These are phyloP conservation scores for Sphaerulina vaccinii DNA, from an alignment of 2,329 filamentous ascomycete species.

Conservation along the genomic window DNA sequence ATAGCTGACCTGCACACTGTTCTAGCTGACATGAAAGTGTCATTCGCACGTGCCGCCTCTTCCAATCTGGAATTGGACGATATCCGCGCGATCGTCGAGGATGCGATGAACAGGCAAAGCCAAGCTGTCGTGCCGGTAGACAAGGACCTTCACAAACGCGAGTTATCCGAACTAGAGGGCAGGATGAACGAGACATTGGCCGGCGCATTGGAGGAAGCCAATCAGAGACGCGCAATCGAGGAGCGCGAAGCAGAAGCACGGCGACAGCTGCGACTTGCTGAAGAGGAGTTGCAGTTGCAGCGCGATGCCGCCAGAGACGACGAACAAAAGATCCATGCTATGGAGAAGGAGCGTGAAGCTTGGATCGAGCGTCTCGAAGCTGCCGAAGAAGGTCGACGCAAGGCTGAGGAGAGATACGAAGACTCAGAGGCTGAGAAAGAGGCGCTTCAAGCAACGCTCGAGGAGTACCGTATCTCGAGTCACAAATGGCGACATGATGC, in stretches of 20 bases:
- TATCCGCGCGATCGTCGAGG: conserved; percentile 39
- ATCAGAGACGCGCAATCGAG: conserved; percentile 41
- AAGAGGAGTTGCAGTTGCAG: conserved; percentile 50
- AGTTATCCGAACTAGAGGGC: conserved; percentile 21
- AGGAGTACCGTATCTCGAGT: conserved; percentile 62
- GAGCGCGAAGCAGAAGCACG: conserved; percentile 46
- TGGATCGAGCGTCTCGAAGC: conserved; percentile 41
- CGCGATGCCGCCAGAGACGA: conserved; percentile 46
- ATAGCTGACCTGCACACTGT: conserved; percentile 47
- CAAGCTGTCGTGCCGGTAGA: conserved; percentile 32
- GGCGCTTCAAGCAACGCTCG: conserved; percentile 59
- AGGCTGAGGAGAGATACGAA: conserved; percentile 30
- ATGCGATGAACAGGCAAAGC: conserved; percentile 34
- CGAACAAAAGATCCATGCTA: conserved; percentile 41
- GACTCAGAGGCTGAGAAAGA: conserved; percentile 59
- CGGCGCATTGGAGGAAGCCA: conserved; percentile 42
- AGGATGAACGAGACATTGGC: conserved; percentile 34
- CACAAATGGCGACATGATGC: conserved; percentile 60
- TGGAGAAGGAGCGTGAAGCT: conserved; percentile 45
- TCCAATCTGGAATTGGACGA: conserved; percentile 48
- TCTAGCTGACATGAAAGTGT: conserved; percentile 50
- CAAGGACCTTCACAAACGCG: conserved; percentile 27
- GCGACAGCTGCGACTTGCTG: conserved; percentile 48
- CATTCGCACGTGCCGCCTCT: conserved; percentile 47
- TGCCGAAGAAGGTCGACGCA: conserved; percentile 33